Evolutionary conservation across 352 stramenopile genomes (phyloP), one percentile per base, ranked within the genome.

Genomic region (Thalassiosira delicatula): DNA sequence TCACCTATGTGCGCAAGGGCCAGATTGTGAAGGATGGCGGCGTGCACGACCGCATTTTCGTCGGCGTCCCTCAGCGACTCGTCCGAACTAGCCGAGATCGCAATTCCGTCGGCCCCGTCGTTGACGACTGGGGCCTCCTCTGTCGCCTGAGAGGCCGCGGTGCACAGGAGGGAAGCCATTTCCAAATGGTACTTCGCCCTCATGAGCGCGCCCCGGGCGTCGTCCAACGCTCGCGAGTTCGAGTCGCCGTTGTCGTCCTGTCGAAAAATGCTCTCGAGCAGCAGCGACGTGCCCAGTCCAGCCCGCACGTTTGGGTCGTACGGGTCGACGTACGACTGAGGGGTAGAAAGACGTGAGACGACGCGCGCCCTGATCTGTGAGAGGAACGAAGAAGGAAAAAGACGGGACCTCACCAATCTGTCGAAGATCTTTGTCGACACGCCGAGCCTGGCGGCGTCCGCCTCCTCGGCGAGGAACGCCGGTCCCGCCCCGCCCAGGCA

Each of bases 171-270:
- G 21, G 54, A 76, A 66, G 76, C 75, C 21, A 74, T 29, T 49
- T 78, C 82, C 51, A 88, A 72, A 82, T 90, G 84, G 86, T 83
- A 86, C 37, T 70, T 78, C 2, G 68, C 75, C 49, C 40, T 86
- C 27, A 76, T 57, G 14, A 86, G 59, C 53, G 80, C 74, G 27
- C 33, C 79, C 56, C 78, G 76, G 11, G 27, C 72, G 21, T 42
- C 70, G 21, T 40, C 37, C 61, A 56, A 8, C 5, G 53, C 32
- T 30, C 17, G 3, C 19, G 66, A 33, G 46, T 51, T 56, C 32
- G 23, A 46, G n/a, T 68, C 21, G 35, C 63, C 32, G 35, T 70
- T 65, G n/a, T n/a, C n/a, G n/a, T n/a, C n/a, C n/a, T n/a, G n/a
- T n/a, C n/a, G n/a, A 29, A 85, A 78, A 62, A 84, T 70, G 56